Evolutionary conservation across 345 rosid species (phyloP).

Genomic region (Euphorbia peplus): DNA sequence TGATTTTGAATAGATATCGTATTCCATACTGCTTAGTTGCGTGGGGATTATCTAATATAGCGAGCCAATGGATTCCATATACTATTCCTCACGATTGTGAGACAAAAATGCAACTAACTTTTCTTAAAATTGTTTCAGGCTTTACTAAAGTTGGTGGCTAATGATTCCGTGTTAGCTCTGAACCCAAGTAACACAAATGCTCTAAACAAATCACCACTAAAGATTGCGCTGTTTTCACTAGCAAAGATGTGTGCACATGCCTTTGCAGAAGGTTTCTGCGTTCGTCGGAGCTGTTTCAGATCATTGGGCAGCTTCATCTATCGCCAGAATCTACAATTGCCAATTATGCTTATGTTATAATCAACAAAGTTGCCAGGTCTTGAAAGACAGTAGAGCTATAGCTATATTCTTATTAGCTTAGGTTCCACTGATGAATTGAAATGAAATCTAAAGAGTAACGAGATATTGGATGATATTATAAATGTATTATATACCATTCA

Average conservation of each 20-base stretch:
- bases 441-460: too few relatives aligned
- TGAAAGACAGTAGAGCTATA: slow-evolving; percentile 19
- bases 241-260: slow-evolving; percentile 87
- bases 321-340: slow-evolving; percentile 85
- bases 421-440: neutral
- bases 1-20: too few relatives aligned
- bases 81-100: too few relatives aligned
- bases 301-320: slow-evolving; percentile 70
- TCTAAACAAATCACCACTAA: slow-evolving; percentile 75
- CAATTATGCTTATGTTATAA: slow-evolving; percentile 69
- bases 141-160: slow-evolving; percentile 65
- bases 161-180: slow-evolving; percentile 64
- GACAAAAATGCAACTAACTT: too few relatives aligned
- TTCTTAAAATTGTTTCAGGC: slow-evolving; percentile 51
- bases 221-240: slow-evolving; percentile 86
- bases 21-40: too few relatives aligned
- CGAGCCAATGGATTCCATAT: too few relatives aligned
- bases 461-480: too few relatives aligned
- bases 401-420: slow-evolving; percentile 1
- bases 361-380: slow-evolving; percentile 57
- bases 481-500: too few relatives aligned
- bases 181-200: slow-evolving; percentile 69
- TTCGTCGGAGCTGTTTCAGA: slow-evolving; percentile 70
- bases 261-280: slow-evolving; percentile 70
- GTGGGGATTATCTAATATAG: too few relatives aligned